phyloP scores from a whole-genome alignment of 192 early-diverging fungal species.

The Coemansia sp. region DNA sequence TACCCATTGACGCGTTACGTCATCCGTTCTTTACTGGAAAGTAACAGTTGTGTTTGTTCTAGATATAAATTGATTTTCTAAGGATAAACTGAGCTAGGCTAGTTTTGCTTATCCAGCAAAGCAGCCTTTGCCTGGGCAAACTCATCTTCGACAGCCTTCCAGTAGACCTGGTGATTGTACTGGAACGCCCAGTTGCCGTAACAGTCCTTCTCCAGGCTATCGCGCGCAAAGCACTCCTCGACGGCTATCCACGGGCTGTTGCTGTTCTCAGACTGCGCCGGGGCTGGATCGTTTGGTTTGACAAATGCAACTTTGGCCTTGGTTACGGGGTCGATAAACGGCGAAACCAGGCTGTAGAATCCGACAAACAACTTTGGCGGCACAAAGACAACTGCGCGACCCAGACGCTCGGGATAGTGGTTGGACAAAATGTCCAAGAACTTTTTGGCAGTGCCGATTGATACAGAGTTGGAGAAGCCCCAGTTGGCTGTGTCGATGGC shows the following conservation, averaged over 20 bases:
- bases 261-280: not conserved
- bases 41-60: not conserved
- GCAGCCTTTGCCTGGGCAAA: constrained; percentile 38
- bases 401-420: constrained; percentile 89
- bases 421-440: constrained; percentile 77
- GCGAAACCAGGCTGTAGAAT: constrained; percentile 78
- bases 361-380: constrained; percentile 84
- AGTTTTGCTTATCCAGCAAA: constrained; percentile 16
- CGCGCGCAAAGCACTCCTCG: constrained; percentile 42
- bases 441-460: constrained; percentile 69
- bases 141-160: constrained; percentile 53
- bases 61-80: constrained; percentile 1
- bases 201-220: constrained; percentile 61
- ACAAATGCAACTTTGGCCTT: constrained; percentile 83
- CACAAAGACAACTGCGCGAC: constrained; percentile 66
- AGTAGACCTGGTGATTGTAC: constrained; percentile 68
- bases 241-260: constrained; percentile 41
- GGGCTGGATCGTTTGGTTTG: constrained; percentile 53
- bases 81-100: not conserved
- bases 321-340: constrained; percentile 92
- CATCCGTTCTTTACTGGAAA: constrained; percentile 77
- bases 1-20: constrained; percentile 76
- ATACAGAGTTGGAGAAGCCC: constrained; percentile 64
- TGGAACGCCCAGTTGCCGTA: constrained; percentile 72
- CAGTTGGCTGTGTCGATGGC: constrained; percentile 79